A percentile compares a stretch with the other conserved stretches of the same genome.
These are phyloP conservation scores for Musa acuminata DNA, from an alignment of 176 grass and related monocot genomes.

Conservation along the genomic window DNA sequence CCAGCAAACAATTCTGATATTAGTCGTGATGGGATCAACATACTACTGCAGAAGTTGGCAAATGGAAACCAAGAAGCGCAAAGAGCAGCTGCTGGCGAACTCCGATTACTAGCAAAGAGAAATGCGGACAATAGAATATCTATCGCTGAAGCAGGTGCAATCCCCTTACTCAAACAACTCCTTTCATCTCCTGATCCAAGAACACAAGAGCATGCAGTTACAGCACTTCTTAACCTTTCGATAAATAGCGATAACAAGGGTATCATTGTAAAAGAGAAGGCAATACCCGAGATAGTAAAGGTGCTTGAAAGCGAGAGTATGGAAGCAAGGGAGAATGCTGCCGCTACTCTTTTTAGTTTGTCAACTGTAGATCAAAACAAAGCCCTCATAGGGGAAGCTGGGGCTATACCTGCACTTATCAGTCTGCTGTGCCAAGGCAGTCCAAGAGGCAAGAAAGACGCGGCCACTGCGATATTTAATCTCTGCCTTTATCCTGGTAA, in stretches of 20 bases:
- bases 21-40: slow-evolving; percentile 48
- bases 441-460: slow-evolving; percentile 94
- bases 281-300: slow-evolving; percentile 80
- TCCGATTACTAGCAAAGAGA: slow-evolving; percentile 88
- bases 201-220: slow-evolving; percentile 88
- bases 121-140: slow-evolving; percentile 86
- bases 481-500: slow-evolving; percentile 91
- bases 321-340: slow-evolving; percentile 97
- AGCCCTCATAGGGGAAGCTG: slow-evolving; percentile 56
- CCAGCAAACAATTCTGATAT: slow-evolving; percentile 46
- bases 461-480: slow-evolving; percentile 89
- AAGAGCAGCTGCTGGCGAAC: slow-evolving; percentile 81
- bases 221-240: slow-evolving; percentile 87
- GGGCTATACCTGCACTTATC: slow-evolving; percentile 78
- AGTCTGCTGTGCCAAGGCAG: slow-evolving; percentile 69
- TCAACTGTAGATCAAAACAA: slow-evolving; percentile 91
- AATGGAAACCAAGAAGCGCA: slow-evolving; percentile 58
- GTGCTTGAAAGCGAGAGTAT: slow-evolving; percentile 78
- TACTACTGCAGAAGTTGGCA: slow-evolving; percentile 56
- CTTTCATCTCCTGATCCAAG: slow-evolving; percentile 70
- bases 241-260: slow-evolving; percentile 85
- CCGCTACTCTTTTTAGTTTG: slow-evolving; percentile 79
- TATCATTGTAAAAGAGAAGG: slow-evolving; percentile 58
- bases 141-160: slow-evolving; percentile 75
- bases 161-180: slow-evolving; percentile 68